Conservation (phyloP, 768 basidiomycete genomes). For the Lentinula guzmanii region DNA sequence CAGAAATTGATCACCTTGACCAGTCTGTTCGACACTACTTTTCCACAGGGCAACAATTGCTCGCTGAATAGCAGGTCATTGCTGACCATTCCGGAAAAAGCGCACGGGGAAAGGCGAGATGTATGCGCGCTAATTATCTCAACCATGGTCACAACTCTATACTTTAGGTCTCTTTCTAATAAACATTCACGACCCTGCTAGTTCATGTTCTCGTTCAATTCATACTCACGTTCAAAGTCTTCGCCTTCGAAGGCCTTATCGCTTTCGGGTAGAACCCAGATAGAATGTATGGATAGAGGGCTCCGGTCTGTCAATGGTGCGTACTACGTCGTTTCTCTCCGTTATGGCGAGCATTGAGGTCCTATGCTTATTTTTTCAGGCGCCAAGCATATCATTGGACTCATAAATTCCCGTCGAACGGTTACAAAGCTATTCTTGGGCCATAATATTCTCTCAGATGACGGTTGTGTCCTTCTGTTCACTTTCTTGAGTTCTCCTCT, state of each 20-base stretch:
- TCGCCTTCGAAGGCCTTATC: not conserved
- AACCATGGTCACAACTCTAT: not conserved
- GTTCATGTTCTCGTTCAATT: not conserved
- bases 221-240: not conserved
- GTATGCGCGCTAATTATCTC: not conserved
- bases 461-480: slow-evolving; percentile 51
- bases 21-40: slow-evolving; percentile 39
- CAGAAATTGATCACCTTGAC: slow-evolving; percentile 37
- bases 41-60: slow-evolving; percentile 32
- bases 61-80: not conserved
- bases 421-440: slow-evolving; percentile 52
- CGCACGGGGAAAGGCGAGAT: not conserved
- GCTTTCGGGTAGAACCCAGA: slow-evolving; percentile 9
- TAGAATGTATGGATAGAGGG: slow-evolving; percentile 22
- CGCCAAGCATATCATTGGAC: slow-evolving; percentile 40
- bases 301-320: slow-evolving; percentile 20
- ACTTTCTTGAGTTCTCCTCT: slow-evolving; percentile 43
- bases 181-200: not conserved
- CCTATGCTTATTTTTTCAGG: slow-evolving; percentile 25
- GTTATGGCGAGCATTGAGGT: not conserved
- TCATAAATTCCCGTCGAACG: slow-evolving; percentile 36
- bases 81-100: not conserved
- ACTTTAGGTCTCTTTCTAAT: too few species aligned
- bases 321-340: not conserved
- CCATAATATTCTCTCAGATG: slow-evolving; percentile 51